These are phyloP conservation scores for Phanerochaete sordida DNA, from an alignment of 768 basidiomycete genomes.

Conservation along the genomic window DNA sequence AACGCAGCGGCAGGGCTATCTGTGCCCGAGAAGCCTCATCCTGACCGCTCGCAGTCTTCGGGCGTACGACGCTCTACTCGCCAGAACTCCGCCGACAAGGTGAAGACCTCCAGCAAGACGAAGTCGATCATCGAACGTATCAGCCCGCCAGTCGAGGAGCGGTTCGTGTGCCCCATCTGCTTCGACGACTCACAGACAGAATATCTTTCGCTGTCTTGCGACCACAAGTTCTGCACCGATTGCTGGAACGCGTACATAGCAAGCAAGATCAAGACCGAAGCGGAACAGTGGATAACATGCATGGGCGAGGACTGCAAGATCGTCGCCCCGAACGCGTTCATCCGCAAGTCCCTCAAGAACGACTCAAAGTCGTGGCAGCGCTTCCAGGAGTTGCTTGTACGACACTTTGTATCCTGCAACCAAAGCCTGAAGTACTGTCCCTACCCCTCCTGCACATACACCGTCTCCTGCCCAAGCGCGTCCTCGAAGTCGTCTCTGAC, in stretches of 20 bases:
- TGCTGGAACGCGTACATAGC: conserved; percentile 83
- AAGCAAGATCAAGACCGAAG: conserved; percentile 82
- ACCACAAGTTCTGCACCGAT: conserved; percentile 76
- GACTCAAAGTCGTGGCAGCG: conserved; percentile 56
- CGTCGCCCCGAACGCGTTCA: conserved; percentile 60
- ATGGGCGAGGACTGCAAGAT: conserved; percentile 78
- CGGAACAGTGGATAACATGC: conserved; percentile 68
- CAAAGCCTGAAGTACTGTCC: conserved; percentile 90
- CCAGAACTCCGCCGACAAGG: conserved; percentile 22
- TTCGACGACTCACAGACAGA: conserved; percentile 69
- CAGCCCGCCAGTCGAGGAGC: conserved; percentile 28
- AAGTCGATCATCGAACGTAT: conserved; percentile 23
- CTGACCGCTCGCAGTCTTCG: conserved; percentile 33
- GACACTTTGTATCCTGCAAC: conserved; percentile 87
- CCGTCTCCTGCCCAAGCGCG: conserved; percentile 86
- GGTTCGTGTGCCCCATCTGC: conserved; percentile 92
- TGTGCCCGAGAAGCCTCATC: conserved; percentile 34
- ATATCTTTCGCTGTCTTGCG: conserved; percentile 73
- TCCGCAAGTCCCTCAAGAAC: conserved; percentile 53
- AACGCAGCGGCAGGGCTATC: conserved; percentile 73
- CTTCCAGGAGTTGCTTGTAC: conserved; percentile 83
- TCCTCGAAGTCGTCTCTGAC: conserved; percentile 70
- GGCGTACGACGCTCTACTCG: conserved; percentile 11
- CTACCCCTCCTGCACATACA: conserved; percentile 89
- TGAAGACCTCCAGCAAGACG: conserved; percentile 21